These are phyloP conservation scores for Diaporthe velutina DNA, from an alignment of 2,329 filamentous ascomycete species.

Conservation along the genomic window DNA sequence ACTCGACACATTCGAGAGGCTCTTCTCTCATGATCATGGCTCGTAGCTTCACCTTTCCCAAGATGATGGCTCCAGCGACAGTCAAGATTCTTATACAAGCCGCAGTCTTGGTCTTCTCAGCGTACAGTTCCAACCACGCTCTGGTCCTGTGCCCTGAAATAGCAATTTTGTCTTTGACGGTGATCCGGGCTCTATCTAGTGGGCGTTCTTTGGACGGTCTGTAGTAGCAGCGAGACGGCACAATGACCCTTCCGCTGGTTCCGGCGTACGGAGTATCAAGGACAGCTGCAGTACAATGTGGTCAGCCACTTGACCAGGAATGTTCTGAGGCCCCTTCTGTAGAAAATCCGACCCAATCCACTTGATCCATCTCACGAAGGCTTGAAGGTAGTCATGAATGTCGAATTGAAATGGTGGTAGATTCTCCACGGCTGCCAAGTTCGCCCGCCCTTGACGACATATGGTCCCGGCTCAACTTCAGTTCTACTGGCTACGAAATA, in stretches of 20 bases:
- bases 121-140: not conserved
- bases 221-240: slow-evolving; percentile 12
- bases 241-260: not conserved
- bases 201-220: not conserved
- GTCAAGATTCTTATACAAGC: not conserved
- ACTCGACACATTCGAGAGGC: not conserved
- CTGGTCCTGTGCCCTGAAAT: not conserved
- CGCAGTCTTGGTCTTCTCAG: slow-evolving; percentile 2
- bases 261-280: not conserved
- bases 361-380: not conserved
- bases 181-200: not conserved
- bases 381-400: not conserved
- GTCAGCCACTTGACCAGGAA: not conserved
- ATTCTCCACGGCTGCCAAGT: slow-evolving; percentile 10
- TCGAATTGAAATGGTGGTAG: slow-evolving; percentile 5
- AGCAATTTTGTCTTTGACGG: not conserved
- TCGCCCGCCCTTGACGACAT: not conserved
- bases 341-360: not conserved
- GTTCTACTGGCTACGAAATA: not conserved
- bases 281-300: not conserved
- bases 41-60: not conserved
- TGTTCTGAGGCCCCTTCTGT: not conserved
- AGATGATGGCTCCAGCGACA: not conserved
- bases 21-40: slow-evolving; percentile 7
- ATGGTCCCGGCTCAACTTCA: not conserved